Conservation (phyloP, 2,329 filamentous ascomycete genomes). For the Cladophialophora psammophila region DNA sequence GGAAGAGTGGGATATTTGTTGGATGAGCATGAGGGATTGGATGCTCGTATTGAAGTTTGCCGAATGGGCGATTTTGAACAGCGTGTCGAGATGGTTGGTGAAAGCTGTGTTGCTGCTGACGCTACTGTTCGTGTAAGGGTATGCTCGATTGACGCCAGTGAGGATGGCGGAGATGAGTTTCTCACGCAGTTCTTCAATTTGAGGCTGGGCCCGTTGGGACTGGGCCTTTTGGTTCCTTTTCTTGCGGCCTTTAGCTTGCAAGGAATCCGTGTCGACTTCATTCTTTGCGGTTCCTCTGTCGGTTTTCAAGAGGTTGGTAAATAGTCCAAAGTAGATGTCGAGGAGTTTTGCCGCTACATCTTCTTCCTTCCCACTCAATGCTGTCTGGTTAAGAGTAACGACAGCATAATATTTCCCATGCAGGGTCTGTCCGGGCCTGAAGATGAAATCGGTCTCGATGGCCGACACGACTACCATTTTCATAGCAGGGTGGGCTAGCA, state of each 20-base stretch:
- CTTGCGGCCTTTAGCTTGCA: conserved; percentile 21
- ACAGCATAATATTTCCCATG: conserved; percentile 95
- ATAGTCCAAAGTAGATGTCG: conserved; percentile 90
- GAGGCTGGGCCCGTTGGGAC: conserved; percentile 45
- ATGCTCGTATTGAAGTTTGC: conserved; percentile 99
- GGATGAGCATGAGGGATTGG: conserved; percentile 91
- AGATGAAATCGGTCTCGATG: conserved; percentile 86
- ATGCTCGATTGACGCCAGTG: conserved; percentile 93
- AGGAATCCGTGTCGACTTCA: conserved; percentile 34
- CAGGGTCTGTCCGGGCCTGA: conserved; percentile 83
- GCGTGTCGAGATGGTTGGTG: conserved; percentile 87
- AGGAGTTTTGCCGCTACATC: conserved; percentile 80
- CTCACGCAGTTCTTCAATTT: conserved; percentile 77
- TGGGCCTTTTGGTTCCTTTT: conserved; percentile 39
- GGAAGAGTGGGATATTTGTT: conserved; percentile 77
- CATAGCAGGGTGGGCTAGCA: conserved; percentile 91
- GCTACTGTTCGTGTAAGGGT: conserved; percentile 87
- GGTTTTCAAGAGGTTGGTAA: conserved; percentile 80
- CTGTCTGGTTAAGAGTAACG: conserved; percentile 96
- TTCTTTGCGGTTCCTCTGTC: conserved; percentile 46
- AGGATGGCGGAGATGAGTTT: conserved; percentile 92
- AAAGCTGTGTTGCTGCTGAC: conserved; percentile 69
- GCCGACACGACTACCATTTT: conserved; percentile 84
- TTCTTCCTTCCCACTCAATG: conserved; percentile 84
- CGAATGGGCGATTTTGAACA: conserved; percentile 95